Conservation (phyloP, 2,329 filamentous ascomycete species). For the Penicillium sp. region DNA sequence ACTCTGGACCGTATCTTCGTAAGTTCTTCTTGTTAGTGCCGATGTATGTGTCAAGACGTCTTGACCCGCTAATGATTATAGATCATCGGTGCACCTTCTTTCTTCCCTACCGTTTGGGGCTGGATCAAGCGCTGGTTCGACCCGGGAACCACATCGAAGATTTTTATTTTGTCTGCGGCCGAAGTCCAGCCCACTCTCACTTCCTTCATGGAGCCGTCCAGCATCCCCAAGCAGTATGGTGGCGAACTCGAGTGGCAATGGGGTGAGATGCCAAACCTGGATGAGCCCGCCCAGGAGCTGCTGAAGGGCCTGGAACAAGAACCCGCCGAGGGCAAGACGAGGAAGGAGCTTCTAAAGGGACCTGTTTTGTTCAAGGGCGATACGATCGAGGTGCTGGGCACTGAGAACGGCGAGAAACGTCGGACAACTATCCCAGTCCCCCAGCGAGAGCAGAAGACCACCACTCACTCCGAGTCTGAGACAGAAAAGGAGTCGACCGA, state of each 20-base stretch:
- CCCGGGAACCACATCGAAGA: constrained; percentile 92
- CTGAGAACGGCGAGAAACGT: constrained; percentile 38
- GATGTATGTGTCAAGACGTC: too few species aligned
- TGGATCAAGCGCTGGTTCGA: constrained; percentile 97
- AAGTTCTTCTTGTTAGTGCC: constrained; percentile 28
- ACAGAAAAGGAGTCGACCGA: constrained; percentile 2
- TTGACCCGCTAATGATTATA: constrained; percentile 29
- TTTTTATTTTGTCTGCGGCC: constrained; percentile 78
- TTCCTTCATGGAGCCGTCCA: constrained; percentile 77
- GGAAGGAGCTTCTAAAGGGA: constrained; percentile 38
- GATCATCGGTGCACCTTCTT: constrained; percentile 86
- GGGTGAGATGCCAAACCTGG: constrained; percentile 74
- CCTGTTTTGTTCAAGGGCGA: constrained; percentile 41
- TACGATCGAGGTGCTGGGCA: constrained; percentile 38
- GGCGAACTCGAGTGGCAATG: constrained; percentile 83
- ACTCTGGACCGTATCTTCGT: constrained; percentile 82
- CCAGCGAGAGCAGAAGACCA: neutral
- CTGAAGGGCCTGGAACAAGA: constrained; percentile 36
- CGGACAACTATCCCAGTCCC: constrained; percentile 32
- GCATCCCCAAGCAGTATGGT: constrained; percentile 89
- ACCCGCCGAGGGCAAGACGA: constrained; percentile 28
- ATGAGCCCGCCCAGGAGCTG: constrained; percentile 51
- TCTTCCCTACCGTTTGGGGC: constrained; percentile 89
- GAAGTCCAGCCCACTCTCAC: constrained; percentile 79
- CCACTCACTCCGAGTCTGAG: neutral